Percentiles rank a stretch among this genome's conserved stretches.
Evolutionary conservation across 1,139 yeast genomes (phyloP).

Genomic region (Tardiomyces digboiensis): DNA sequence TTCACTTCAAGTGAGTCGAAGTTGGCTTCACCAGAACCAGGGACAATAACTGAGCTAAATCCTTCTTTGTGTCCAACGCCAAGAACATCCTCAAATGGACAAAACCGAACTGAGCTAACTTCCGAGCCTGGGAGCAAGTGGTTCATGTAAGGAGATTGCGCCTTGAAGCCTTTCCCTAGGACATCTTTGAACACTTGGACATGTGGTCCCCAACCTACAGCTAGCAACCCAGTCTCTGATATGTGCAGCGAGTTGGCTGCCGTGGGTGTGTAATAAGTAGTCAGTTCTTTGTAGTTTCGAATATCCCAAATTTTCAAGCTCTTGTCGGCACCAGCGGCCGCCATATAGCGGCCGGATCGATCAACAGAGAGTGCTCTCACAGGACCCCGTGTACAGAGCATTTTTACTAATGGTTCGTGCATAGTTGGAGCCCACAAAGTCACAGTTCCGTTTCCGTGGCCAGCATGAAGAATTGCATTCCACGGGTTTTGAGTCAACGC

Average conservation of each 20-base stretch:
- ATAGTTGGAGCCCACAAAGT: slow-evolving; percentile 91
- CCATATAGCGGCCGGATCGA: slow-evolving; percentile 93
- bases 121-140: slow-evolving; percentile 76
- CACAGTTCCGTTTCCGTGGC: slow-evolving; percentile 90
- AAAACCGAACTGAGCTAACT: slow-evolving; percentile 58
- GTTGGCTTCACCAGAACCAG: slow-evolving; percentile 98
- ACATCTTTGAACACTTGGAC: slow-evolving; percentile 51
- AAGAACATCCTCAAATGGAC: slow-evolving; percentile 93
- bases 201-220: slow-evolving; percentile 94
- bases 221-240: slow-evolving; percentile 79
- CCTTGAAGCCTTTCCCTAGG: slow-evolving; percentile 26
- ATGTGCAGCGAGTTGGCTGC: slow-evolving; percentile 76
- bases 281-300: slow-evolving; percentile 68
- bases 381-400: slow-evolving; percentile 80
- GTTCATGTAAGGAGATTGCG: slow-evolving; percentile 71
- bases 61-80: slow-evolving; percentile 84
- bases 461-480: slow-evolving; percentile 92
- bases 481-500: slow-evolving; percentile 88
- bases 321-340: slow-evolving; percentile 83
- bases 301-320: slow-evolving; percentile 90
- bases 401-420: slow-evolving; percentile 76
- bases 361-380: slow-evolving; percentile 79
- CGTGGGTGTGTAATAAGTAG: slow-evolving; percentile 69
- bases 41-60: slow-evolving; percentile 70
- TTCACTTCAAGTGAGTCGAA: slow-evolving; percentile 90